These are phyloP conservation scores for Tolypocladium guangdongense DNA, from an alignment of 2,329 filamentous ascomycete genomes.

Conservation along the genomic window DNA sequence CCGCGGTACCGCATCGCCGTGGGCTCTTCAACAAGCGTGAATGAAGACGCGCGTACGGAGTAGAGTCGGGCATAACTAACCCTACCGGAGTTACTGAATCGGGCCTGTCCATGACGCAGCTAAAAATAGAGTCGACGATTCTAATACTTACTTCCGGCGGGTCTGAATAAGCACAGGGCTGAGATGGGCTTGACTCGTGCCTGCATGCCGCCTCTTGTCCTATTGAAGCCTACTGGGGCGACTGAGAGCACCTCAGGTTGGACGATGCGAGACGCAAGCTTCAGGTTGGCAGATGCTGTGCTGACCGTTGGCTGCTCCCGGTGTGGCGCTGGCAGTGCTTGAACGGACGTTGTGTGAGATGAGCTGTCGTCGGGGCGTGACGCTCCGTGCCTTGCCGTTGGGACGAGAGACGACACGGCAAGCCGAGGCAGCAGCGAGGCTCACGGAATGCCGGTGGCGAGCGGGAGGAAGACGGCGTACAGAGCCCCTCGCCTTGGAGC, in stretches of 20 bases:
- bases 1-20: not conserved
- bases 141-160: not conserved
- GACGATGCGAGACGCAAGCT: not conserved
- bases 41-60: too few relatives aligned
- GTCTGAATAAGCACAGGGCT: not conserved
- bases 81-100: not conserved
- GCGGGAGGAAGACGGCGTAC: too few relatives aligned
- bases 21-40: not conserved
- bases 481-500: not conserved
- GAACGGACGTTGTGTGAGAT: not conserved
- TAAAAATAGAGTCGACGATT: not conserved
- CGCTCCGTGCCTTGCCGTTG: not conserved
- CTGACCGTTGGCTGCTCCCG: not conserved
- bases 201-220: not conserved
- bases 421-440: not conserved
- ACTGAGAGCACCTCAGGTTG: not conserved
- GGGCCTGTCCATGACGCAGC: not conserved
- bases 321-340: not conserved
- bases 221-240: not conserved
- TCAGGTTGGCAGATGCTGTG: too few relatives aligned
- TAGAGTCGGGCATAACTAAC: not conserved
- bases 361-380: not conserved
- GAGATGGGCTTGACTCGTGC: not conserved
- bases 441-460: not conserved
- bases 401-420: not conserved